A percentile compares a stretch with the other conserved stretches of the same genome.
phyloP scores from a whole-genome alignment of 192 early-diverging fungal species.

The Chytriomyces sp. region DNA sequence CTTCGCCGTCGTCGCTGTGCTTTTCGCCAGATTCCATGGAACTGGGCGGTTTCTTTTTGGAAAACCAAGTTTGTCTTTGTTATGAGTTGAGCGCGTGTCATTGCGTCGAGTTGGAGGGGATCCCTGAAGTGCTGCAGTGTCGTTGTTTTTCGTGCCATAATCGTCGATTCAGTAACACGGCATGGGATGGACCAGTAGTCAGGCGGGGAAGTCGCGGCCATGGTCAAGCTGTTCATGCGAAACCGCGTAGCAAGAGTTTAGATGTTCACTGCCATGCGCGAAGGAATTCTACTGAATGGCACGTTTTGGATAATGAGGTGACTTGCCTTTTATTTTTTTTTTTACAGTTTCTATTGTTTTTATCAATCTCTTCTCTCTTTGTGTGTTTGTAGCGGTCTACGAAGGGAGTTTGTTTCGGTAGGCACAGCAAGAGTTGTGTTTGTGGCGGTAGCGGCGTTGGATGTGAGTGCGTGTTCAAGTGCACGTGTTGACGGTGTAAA shows the following conservation, averaged over 20 bases:
- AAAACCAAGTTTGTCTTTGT: constrained; percentile 4
- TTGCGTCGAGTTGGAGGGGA: background rate
- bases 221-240: background rate
- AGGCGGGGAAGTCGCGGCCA: background rate
- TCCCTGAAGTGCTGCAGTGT: background rate
- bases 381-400: background rate
- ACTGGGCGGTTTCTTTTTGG: background rate
- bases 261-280: background rate
- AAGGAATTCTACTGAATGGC: constrained; percentile 2
- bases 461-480: constrained; percentile 10
- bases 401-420: background rate
- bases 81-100: background rate
- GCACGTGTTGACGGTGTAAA: background rate
- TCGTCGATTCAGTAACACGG: background rate
- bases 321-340: background rate
- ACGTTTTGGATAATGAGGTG: constrained; percentile 4
- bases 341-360: background rate
- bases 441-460: constrained; percentile 17
- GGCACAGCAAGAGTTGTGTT: background rate
- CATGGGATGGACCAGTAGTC: background rate
- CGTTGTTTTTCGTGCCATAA: constrained; percentile 13
- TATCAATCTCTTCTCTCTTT: background rate
- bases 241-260: background rate
- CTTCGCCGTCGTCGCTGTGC: background rate
- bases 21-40: background rate